Conservation (phyloP, 2,329 filamentous ascomycete species). For the Aureobasidium sp. region DNA sequence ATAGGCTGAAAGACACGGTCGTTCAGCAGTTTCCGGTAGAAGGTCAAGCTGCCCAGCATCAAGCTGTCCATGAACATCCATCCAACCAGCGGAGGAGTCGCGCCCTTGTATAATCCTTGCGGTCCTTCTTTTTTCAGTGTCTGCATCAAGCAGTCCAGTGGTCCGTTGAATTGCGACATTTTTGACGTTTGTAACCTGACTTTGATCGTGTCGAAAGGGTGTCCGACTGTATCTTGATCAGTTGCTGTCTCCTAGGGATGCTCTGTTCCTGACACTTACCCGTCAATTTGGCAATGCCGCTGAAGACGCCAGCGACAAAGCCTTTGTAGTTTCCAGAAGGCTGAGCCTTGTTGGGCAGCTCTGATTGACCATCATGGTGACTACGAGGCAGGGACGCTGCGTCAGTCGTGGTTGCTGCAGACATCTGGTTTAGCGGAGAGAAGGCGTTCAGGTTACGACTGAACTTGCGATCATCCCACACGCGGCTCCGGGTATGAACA, state of each 20-base stretch:
- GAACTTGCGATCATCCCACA: not conserved
- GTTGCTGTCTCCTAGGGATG: not conserved
- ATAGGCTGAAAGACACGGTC: slow-evolving; percentile 65
- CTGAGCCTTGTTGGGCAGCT: slow-evolving; percentile 18
- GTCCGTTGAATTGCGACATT: slow-evolving; percentile 69
- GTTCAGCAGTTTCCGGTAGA: slow-evolving; percentile 78
- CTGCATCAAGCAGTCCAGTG: slow-evolving; percentile 74
- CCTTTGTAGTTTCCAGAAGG: slow-evolving; percentile 65
- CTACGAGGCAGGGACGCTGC: not conserved
- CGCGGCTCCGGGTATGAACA: too few relatives aligned
- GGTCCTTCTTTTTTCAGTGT: slow-evolving; percentile 82
- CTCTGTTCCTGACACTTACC: slow-evolving; percentile 46
- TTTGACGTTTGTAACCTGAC: slow-evolving; percentile 87
- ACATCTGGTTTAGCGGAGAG: not conserved
- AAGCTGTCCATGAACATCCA: slow-evolving; percentile 98
- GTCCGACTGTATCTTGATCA: slow-evolving; percentile 40
- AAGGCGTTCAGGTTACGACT: not conserved
- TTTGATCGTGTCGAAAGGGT: slow-evolving; percentile 91
- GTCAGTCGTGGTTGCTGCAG: not conserved
- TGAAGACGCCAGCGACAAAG: slow-evolving; percentile 96
- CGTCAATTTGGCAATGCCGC: slow-evolving; percentile 79
- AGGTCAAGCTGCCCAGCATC: slow-evolving; percentile 86
- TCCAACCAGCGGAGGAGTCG: slow-evolving; percentile 73
- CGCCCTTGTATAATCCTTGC: slow-evolving; percentile 84
- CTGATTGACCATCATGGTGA: slow-evolving; percentile 11